These are phyloP conservation scores for Calonectria pseudoturangicola DNA, from an alignment of 2,329 filamentous ascomycete genomes.

Conservation along the genomic window DNA sequence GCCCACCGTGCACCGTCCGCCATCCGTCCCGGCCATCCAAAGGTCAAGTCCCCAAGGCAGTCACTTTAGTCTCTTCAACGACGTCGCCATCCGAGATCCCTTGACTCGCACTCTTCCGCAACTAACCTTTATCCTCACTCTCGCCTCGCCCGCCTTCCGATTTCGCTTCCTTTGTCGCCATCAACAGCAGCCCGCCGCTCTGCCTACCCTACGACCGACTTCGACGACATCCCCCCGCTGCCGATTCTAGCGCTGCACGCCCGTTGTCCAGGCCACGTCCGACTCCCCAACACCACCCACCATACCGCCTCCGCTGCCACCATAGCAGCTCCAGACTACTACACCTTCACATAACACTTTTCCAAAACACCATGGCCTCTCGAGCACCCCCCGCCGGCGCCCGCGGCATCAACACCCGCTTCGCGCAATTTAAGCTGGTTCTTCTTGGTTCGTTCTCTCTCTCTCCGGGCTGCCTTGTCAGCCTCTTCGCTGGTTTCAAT, in stretches of 20 bases:
- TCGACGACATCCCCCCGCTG: constrained; percentile 30
- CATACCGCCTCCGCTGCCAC: constrained; percentile 51
- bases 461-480: constrained; percentile 35
- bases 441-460: constrained; percentile 83
- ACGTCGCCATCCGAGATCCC: constrained; percentile 40
- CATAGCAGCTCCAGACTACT: constrained; percentile 43
- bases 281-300: constrained; percentile 47
- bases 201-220: constrained; percentile 15
- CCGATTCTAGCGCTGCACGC: constrained; percentile 48
- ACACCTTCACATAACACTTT: constrained; percentile 53
- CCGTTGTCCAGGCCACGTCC: constrained; percentile 54
- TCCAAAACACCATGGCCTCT: constrained; percentile 82
- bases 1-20: constrained; percentile 42
- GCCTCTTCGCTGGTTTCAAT: constrained; percentile 39
- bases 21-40: constrained; percentile 42
- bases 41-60: constrained; percentile 45
- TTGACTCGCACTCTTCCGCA: constrained; percentile 39
- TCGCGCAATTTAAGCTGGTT: constrained; percentile 99
- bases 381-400: constrained; percentile 80
- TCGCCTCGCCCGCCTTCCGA: constrained; percentile 20
- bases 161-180: constrained; percentile 20
- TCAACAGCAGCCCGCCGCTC: constrained; percentile 16
- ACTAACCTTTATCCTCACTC: constrained; percentile 30
- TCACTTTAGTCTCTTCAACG: constrained; percentile 44
- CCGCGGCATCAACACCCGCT: constrained; percentile 84